phyloP scores from a whole-genome alignment of 805 yeast genomes.

The Teunomyces panamensis region DNA sequence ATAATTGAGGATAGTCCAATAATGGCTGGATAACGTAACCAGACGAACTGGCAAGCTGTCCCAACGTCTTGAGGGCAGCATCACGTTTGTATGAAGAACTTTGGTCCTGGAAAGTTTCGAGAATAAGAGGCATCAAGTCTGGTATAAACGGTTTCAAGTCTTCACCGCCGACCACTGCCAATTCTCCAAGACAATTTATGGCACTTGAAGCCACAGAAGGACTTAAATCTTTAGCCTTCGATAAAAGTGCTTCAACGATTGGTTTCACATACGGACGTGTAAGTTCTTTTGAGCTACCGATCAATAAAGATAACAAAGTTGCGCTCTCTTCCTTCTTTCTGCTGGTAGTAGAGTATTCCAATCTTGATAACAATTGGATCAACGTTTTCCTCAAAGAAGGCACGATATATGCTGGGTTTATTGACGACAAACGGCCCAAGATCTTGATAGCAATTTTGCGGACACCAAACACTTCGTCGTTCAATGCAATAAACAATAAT shows the following conservation, averaged over 20 bases:
- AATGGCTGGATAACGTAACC: constrained; percentile 95
- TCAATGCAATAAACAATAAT: constrained; percentile 78
- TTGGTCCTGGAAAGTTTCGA: constrained; percentile 89
- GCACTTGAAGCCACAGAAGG: constrained; percentile 86
- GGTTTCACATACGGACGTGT: constrained; percentile 90
- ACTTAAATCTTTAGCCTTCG: constrained; percentile 67
- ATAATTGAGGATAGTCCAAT: constrained; percentile 83
- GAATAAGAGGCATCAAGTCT: constrained; percentile 79
- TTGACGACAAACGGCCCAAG: constrained; percentile 78
- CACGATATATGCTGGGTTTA: constrained; percentile 93
- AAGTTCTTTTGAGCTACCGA: constrained; percentile 75
- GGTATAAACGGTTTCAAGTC: constrained; percentile 70
- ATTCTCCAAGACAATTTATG: constrained; percentile 82
- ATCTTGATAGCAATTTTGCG: constrained; percentile 74
- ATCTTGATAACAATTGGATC: constrained; percentile 78
- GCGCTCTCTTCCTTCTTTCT: constrained; percentile 85
- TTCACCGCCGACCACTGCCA: constrained; percentile 85
- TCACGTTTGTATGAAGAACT: constrained; percentile 84
- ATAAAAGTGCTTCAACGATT: constrained; percentile 78
- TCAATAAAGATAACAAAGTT: constrained; percentile 64
- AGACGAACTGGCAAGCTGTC: constrained; percentile 84
- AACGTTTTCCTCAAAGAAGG: constrained; percentile 87
- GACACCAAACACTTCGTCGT: constrained; percentile 85
- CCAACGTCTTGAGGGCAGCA: constrained; percentile 83
- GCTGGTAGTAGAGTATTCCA: constrained; percentile 77